Percentiles rank a stretch among this genome's conserved stretches.
These are phyloP conservation scores for Termitomyces sp. DNA, from an alignment of 1,284 basidiomycete genomes.

Conservation along the genomic window DNA sequence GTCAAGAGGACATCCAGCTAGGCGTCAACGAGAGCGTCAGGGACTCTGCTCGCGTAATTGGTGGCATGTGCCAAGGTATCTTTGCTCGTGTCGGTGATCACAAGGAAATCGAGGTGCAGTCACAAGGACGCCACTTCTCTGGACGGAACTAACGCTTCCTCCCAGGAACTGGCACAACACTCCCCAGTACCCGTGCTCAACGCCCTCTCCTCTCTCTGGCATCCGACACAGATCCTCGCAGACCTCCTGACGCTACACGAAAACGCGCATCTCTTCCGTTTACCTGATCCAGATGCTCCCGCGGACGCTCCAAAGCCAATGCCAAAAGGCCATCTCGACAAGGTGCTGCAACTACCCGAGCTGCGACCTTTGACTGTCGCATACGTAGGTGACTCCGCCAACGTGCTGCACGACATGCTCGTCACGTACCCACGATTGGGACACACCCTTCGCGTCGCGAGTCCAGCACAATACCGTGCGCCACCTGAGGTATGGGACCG, in stretches of 20 bases:
- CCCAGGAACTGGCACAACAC: conserved; percentile 80
- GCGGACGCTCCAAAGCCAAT: background rate
- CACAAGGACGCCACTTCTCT: conserved; percentile 19
- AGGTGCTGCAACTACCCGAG: conserved; percentile 27
- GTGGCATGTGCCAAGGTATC: conserved; percentile 95
- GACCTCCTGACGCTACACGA: conserved; percentile 91
- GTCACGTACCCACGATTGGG: conserved; percentile 92
- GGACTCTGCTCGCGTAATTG: conserved; percentile 85
- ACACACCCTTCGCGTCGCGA: conserved; percentile 81
- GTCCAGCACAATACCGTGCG: conserved; percentile 71
- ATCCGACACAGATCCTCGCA: conserved; percentile 94
- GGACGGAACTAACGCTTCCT: conserved; percentile 9
- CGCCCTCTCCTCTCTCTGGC: conserved; percentile 92
- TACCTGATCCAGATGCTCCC: background rate
- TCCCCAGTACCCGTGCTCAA: conserved; percentile 94
- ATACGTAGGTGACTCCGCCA: conserved; percentile 94
- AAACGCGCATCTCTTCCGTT: conserved; percentile 49
- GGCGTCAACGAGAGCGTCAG: conserved; percentile 90
- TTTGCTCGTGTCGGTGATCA: conserved; percentile 95
- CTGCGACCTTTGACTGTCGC: conserved; percentile 77
- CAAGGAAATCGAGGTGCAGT: conserved; percentile 81
- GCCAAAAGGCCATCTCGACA: conserved; percentile 4
- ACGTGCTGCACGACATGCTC: conserved; percentile 96
- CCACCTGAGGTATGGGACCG: conserved; percentile 79
- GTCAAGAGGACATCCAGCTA: conserved; percentile 87